Conservation (phyloP, 2,329 filamentous ascomycete species). For the Nigrospora oryzae region DNA sequence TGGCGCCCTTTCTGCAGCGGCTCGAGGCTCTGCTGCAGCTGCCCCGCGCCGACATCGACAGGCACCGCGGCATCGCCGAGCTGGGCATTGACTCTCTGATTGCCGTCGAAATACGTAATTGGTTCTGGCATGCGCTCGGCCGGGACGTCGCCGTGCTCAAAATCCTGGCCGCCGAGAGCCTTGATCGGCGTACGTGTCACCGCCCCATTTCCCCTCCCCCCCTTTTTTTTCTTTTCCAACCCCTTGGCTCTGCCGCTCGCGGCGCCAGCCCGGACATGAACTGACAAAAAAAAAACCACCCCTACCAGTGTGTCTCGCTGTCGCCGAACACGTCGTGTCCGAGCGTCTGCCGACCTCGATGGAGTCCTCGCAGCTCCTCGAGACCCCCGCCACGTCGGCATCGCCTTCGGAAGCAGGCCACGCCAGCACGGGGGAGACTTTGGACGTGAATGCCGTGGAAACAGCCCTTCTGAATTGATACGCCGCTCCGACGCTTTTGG, state of each 20-base stretch:
- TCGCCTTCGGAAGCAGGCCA: not conserved
- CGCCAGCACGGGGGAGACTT: too few relatives aligned
- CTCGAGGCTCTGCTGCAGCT: conserved; percentile 23
- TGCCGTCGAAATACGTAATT: conserved; percentile 29
- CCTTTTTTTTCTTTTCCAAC: not conserved
- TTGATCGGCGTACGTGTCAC: conserved; percentile 12
- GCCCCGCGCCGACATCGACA: conserved; percentile 16
- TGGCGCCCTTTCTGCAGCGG: conserved; percentile 15
- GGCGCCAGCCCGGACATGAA: too few relatives aligned
- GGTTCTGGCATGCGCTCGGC: conserved; percentile 24
- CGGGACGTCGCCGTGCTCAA: conserved; percentile 22
- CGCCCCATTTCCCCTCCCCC: not conserved
- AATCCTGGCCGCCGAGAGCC: conserved; percentile 16
- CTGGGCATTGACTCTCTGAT: conserved; percentile 32
- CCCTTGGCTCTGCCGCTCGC: not conserved
- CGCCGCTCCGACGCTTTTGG: too few relatives aligned
- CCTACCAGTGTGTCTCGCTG: not conserved
- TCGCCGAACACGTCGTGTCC: not conserved
- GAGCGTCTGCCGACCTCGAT: not conserved
- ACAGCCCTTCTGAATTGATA: too few relatives aligned
- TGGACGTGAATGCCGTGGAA: too few relatives aligned
- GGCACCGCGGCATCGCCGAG: conserved; percentile 22
- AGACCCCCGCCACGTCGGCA: not conserved
- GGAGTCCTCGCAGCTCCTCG: not conserved
- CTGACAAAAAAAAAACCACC: not conserved